A percentile compares a stretch with the other conserved stretches of the same genome.
phyloP scores from a whole-genome alignment of 805 yeast species.

The Lachancea kluyveri region DNA sequence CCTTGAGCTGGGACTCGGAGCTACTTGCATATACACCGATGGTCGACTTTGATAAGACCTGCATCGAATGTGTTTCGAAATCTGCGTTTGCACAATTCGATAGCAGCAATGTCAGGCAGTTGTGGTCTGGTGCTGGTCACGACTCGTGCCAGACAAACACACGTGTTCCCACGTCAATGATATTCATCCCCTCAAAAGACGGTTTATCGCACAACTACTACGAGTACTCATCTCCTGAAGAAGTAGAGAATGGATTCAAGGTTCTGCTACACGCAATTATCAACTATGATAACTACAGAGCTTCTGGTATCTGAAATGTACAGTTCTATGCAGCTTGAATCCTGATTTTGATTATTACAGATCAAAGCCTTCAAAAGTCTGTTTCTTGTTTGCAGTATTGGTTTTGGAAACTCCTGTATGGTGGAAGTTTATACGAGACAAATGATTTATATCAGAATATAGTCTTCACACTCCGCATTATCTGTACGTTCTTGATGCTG shows the following conservation, averaged over 20 bases:
- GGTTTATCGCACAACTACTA: slow-evolving; percentile 61
- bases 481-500: no score
- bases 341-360: no score
- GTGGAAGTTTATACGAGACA: no score
- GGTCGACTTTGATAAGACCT: slow-evolving; percentile 43
- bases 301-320: no score
- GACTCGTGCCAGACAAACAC: slow-evolving; percentile 53
- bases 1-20: slow-evolving; percentile 26
- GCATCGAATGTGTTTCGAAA: slow-evolving; percentile 42
- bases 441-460: no score
- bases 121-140: slow-evolving; percentile 65
- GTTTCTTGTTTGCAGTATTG: no score
- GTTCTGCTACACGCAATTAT: slow-evolving; percentile 45
- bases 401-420: no score
- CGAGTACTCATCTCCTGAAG: slow-evolving; percentile 58
- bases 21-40: slow-evolving; percentile 44
- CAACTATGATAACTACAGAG: slow-evolving; percentile 28
- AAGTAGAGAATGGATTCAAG: slow-evolving; percentile 49
- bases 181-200: slow-evolving; percentile 58
- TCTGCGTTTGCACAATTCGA: slow-evolving; percentile 46
- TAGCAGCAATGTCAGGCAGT: slow-evolving; percentile 35
- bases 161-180: slow-evolving; percentile 61
- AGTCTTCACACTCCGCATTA: no score
- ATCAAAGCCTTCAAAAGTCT: no score
- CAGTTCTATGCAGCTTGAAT: no score